Evolutionary conservation across 148 eudicot species (phyloP), one percentile per base, ranked within the genome.

Genomic region (Selenicereus undatus): DNA sequence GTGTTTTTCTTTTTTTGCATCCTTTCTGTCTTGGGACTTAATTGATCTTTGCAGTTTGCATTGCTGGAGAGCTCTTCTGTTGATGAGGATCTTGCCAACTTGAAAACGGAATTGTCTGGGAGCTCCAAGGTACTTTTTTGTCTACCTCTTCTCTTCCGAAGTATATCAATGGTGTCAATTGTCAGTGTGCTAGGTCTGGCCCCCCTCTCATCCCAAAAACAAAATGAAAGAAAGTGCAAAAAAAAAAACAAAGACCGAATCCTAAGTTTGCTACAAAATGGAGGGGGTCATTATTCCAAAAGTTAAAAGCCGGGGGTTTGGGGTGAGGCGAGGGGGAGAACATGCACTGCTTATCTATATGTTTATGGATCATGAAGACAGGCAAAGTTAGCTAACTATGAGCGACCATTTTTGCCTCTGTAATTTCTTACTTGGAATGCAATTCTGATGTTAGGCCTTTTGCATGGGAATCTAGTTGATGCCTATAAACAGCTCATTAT

Each of bases 41-140:
- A 69, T 80, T 69, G 66, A 66, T 80, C 36, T 85, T 68, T 80
- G 82, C 89, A 96, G 99, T 96, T 96, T 91, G 97, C 98, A 9
- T 42, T 94, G 86, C 88, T 96, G 42, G 99, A 96, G 88, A 86
- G 87, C 83, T 88, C 98, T 78, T 94, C 98, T 32, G 98, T 94
- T 51, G 99, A 96, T 70, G 98, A 94, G 27, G 99, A 96, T 77
- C 90, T 96, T 58, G 97, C 88, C 70, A 84, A 64, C 85, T 86
- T 96, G 89, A 96, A 90, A 90, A 89, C 86, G 82, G 95, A 90
- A 82, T 74, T 90, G 79, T 90, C 94, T 51, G 93, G 93, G 80
- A 88, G 89, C 80, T 81, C 93, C 77, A 91, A 89, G 99, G 99
- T 96, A 90, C 50, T 22, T 78, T 32, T 35, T 30, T 65, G 29